Percentiles rank a stretch among this genome's conserved stretches.
Conservation (phyloP, 306 rosid species). For the Casuarina cunninghamiana region DNA sequence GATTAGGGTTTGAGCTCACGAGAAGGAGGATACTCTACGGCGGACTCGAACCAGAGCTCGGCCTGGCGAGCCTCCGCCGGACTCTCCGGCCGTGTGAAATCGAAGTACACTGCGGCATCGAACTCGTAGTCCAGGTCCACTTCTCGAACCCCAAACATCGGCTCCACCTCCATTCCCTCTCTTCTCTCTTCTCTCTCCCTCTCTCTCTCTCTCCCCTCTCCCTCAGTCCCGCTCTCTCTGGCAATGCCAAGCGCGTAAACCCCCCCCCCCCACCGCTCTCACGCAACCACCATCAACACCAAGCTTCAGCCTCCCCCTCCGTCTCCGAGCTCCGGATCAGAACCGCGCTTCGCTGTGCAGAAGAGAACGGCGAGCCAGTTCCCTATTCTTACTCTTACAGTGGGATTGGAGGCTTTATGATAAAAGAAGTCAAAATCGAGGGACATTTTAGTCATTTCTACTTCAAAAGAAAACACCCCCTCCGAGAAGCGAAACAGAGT, state of each 20-base stretch:
- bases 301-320: slow-evolving; percentile 7
- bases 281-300: not conserved
- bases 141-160: slow-evolving; percentile 48
- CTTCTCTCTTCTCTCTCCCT: slow-evolving; percentile 31
- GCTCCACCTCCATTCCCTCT: slow-evolving; percentile 49
- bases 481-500: slow-evolving; percentile 3
- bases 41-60: slow-evolving; percentile 58
- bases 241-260: slow-evolving; percentile 4
- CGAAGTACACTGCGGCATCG: slow-evolving; percentile 46
- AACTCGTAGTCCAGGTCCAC: slow-evolving; percentile 61
- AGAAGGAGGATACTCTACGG: slow-evolving; percentile 54
- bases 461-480: slow-evolving; percentile 7
- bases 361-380: slow-evolving; percentile 12
- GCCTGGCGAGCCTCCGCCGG: slow-evolving; percentile 46
- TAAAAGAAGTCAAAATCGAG: not conserved
- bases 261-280: not conserved
- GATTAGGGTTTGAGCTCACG: slow-evolving; percentile 38
- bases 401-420: slow-evolving; percentile 4
- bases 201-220: slow-evolving; percentile 22
- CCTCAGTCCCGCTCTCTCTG: slow-evolving; percentile 11
- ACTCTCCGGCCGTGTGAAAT: slow-evolving; percentile 49
- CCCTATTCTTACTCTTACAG: slow-evolving; percentile 16
- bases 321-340: slow-evolving; percentile 5
- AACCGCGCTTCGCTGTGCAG: slow-evolving; percentile 21
- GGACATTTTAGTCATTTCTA: not conserved